Percentiles rank a stretch among this genome's conserved stretches.
Evolutionary conservation across 805 yeast species (phyloP).

Genomic region (Candida railenensis): DNA sequence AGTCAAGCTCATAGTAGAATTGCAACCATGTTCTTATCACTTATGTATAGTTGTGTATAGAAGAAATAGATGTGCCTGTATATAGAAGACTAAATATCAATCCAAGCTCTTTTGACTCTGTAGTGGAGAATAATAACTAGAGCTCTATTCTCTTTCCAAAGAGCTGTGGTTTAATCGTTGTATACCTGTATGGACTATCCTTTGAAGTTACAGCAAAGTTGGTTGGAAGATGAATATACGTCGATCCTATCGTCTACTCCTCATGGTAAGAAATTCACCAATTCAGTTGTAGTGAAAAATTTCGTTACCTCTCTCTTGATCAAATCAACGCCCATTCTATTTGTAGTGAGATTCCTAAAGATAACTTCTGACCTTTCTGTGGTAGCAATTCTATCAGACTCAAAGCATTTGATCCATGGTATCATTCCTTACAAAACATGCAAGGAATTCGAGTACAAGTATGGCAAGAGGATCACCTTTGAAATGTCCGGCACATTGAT

Average conservation of each 20-base stretch:
- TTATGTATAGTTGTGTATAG: too few relatives aligned
- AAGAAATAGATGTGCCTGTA: not conserved
- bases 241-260: slow-evolving; percentile 9
- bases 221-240: slow-evolving; percentile 17
- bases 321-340: slow-evolving; percentile 20
- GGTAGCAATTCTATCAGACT: slow-evolving; percentile 32
- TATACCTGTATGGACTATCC: slow-evolving; percentile 1
- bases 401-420: slow-evolving; percentile 28
- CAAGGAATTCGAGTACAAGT: slow-evolving; percentile 25
- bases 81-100: slow-evolving; percentile 4
- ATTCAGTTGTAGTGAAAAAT: slow-evolving; percentile 15
- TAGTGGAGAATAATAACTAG: too few relatives aligned
- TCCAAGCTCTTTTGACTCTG: too few relatives aligned
- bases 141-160: too few relatives aligned
- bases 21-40: not conserved
- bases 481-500: slow-evolving; percentile 26
- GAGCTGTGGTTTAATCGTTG: too few relatives aligned
- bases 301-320: slow-evolving; percentile 5
- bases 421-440: slow-evolving; percentile 27
- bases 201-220: slow-evolving; percentile 18
- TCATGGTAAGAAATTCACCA: slow-evolving; percentile 7
- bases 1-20: not conserved
- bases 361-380: slow-evolving; percentile 21
- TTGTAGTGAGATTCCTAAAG: slow-evolving; percentile 25
- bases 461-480: slow-evolving; percentile 34